phyloP scores from a whole-genome alignment of 257 asterid species.

The Nyctanthes arbortristis region DNA sequence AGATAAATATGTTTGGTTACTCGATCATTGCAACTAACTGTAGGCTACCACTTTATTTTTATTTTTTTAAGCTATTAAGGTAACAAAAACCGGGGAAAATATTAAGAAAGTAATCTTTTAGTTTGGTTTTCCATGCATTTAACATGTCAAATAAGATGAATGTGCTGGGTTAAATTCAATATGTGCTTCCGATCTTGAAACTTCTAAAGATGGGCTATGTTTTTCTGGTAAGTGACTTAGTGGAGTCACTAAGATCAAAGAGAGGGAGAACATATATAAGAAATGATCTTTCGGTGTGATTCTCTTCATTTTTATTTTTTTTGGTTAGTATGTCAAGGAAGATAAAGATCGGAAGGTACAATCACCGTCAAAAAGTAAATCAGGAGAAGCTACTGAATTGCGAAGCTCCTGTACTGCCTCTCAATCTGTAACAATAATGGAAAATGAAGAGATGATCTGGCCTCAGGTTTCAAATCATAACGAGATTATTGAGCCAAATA shows the following conservation, averaged over 20 bases:
- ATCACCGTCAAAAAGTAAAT: background rate
- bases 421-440: constrained; percentile 2
- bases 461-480: constrained; percentile 2
- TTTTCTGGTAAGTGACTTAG: no score
- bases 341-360: constrained; percentile 5
- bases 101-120: background rate
- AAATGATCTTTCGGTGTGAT: no score
- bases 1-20: no score
- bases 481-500: constrained; percentile 15
- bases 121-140: background rate
- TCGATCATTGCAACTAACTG: no score
- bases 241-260: no score
- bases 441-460: constrained; percentile 11
- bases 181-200: no score
- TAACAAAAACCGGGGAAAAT: background rate
- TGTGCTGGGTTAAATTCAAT: constrained; percentile 7
- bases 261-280: no score
- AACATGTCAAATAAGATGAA: constrained; percentile 20
- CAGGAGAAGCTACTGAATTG: background rate
- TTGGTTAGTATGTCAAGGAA: constrained; percentile 23
- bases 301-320: no score
- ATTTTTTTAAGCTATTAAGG: background rate
- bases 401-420: constrained; percentile 1
- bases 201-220: no score
- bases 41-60: no score